phyloP scores from a whole-genome alignment of 148 eudicot genomes.

The Tetragonia tetragonoides region DNA sequence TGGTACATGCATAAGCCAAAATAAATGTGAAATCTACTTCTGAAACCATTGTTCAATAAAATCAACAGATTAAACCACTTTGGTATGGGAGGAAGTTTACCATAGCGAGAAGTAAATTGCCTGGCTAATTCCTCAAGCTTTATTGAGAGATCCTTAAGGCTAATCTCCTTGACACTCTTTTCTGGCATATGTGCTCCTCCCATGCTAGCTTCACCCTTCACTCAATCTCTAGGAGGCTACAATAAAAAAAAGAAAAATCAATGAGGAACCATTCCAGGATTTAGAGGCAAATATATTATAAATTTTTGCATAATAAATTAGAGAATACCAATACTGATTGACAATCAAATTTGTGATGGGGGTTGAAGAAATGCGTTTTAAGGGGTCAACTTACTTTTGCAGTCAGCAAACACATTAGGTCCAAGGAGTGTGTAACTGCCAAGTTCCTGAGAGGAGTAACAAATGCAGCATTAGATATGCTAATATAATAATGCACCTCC shows the following conservation, averaged over 20 bases:
- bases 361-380: slow-evolving; percentile 13
- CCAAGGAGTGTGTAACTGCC: too few relatives aligned
- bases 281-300: slow-evolving; percentile 30
- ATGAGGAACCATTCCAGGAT: slow-evolving; percentile 17
- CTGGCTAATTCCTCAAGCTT: slow-evolving; percentile 63
- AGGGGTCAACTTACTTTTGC: slow-evolving; percentile 19
- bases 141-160: slow-evolving; percentile 53
- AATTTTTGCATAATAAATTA: neutral
- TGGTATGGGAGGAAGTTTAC: slow-evolving; percentile 25
- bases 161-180: slow-evolving; percentile 35
- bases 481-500: too few relatives aligned
- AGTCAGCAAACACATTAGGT: too few relatives aligned
- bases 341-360: slow-evolving; percentile 12
- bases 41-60: neutral
- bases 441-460: too few relatives aligned
- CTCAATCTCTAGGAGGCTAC: neutral
- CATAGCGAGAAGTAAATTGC: slow-evolving; percentile 66
- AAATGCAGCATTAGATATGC: too few relatives aligned
- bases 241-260: slow-evolving; percentile 1
- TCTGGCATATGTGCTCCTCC: slow-evolving; percentile 28
- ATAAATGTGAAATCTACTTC: neutral
- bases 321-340: slow-evolving; percentile 31
- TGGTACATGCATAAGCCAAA: neutral
- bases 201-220: slow-evolving; percentile 23
- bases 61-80: neutral